Evolutionary conservation across 345 rosid genomes (phyloP).

Genomic region (Eutrema yunnanense): DNA sequence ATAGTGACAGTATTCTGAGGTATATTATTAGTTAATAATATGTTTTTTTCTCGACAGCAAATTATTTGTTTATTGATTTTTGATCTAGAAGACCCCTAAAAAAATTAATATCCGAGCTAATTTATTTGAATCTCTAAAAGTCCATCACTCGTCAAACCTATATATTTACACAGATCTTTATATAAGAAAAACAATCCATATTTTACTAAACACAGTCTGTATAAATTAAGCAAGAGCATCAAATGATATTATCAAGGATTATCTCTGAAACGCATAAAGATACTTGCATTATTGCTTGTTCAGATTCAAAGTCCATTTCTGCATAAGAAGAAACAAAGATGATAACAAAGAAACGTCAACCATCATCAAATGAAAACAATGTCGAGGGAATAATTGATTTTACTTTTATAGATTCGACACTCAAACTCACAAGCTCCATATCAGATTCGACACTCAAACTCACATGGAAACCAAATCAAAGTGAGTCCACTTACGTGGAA

Average conservation of each 20-base stretch:
- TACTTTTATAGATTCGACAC: too few relatives aligned
- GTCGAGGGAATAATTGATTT: too few relatives aligned
- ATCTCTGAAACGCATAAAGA: too few relatives aligned
- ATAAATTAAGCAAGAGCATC: conserved; percentile 2
- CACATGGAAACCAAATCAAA: background rate
- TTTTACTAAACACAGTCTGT: background rate
- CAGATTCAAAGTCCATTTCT: too few relatives aligned
- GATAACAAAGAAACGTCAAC: too few relatives aligned
- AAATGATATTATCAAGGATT: background rate
- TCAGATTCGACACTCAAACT: background rate
- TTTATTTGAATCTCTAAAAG: background rate
- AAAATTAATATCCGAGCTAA: background rate
- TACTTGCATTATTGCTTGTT: too few relatives aligned
- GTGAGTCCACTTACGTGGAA: background rate
- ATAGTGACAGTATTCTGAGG: too few relatives aligned
- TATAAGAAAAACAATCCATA: background rate
- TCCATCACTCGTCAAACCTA: background rate
- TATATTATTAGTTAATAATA: background rate
- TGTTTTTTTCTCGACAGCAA: too few relatives aligned
- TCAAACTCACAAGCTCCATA: background rate
- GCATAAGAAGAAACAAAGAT: too few relatives aligned
- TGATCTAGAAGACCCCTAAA: background rate
- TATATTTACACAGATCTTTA: background rate
- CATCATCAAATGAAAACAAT: too few relatives aligned
- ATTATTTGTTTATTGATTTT: background rate